phyloP scores from a whole-genome alignment of 1,139 yeast species.

The Debaryomycetaceae sp. region DNA sequence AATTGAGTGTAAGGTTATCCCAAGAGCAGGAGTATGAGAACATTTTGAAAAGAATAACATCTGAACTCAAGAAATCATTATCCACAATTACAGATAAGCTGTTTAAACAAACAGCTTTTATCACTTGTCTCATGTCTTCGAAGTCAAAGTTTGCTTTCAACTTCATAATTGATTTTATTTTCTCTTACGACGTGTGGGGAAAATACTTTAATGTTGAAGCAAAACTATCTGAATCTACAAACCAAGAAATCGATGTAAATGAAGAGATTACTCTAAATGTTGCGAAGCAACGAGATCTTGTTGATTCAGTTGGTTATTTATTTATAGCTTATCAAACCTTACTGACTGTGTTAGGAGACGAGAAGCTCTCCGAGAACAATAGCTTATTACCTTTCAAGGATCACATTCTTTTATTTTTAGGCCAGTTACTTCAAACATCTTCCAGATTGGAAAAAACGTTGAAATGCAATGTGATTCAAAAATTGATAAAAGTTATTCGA shows the following conservation, averaged over 20 bases:
- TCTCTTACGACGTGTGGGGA: constrained; percentile 36
- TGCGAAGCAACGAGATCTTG: constrained; percentile 56
- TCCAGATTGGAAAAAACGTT: constrained; percentile 66
- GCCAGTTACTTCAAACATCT: constrained; percentile 64
- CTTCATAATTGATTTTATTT: constrained; percentile 35
- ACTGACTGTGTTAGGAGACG: constrained; percentile 20
- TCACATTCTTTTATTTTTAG: constrained; percentile 58
- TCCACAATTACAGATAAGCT: constrained; percentile 49
- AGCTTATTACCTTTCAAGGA: constrained; percentile 47
- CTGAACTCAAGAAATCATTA: constrained; percentile 58
- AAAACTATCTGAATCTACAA: constrained; percentile 8
- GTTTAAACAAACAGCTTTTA: constrained; percentile 55
- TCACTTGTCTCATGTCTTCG: constrained; percentile 56
- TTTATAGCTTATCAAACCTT: constrained; percentile 27
- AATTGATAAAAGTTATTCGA: constrained; percentile 52
- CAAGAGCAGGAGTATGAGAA: constrained; percentile 22
- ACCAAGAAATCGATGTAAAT: constrained; percentile 12
- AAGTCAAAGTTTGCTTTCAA: constrained; percentile 40
- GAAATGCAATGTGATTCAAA: constrained; percentile 62
- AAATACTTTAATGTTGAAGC: constrained; percentile 26
- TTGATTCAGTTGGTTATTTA: constrained; percentile 59
- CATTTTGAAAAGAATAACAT: constrained; percentile 39
- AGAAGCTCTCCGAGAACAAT: constrained; percentile 10
- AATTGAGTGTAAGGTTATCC: constrained; percentile 35
- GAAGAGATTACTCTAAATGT: constrained; percentile 39